Base-by-base conservation (phyloP, 495 filamentous ascomycete genomes). In the Lophiostoma macrostomum region DNA sequence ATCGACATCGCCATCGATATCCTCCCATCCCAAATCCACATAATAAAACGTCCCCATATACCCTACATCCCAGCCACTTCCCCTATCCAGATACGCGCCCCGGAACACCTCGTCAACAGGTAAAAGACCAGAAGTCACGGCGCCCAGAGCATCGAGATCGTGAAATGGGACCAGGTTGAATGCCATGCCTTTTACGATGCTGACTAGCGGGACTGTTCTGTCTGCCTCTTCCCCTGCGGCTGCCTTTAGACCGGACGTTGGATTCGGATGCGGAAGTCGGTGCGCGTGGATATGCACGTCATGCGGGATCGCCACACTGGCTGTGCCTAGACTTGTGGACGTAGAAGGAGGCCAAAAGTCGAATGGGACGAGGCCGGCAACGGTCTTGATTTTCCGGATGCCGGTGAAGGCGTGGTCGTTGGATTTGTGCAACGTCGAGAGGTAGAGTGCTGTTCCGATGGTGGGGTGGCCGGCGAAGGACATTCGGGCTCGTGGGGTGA, bases 381-480 rank as follows among this genome's bases (percentile, higher is more conserved):
- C 20, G 7, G 56, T 53, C 6, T 35, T 12, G 6, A 60, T 28
- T 14, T 25, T 24, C 34, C 31, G 47, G 28, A 51, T 22, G 11
- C 22, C 35, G 2, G 34, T 37, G n/a, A 46, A 42, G 18, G 16
- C 13, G 2, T 22, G 16, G 1, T 11, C 7, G 27, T 54, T n/a
- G n/a, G n/a, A n/a, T n/a, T n/a, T n/a, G n/a, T n/a, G n/a, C n/a
- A n/a, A 29, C 12, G 12, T 28, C 16, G 38, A 24, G 43, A 72
- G 69, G 64, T 83, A 79, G 39, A 75, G 75, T 2, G 82, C 79
- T 1, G 82, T 74, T 45, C 87, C 87, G 53, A 91, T 80, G 35
- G 84, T 89, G 0, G 87, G 87, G 65, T 91, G 87, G 7, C 87
- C 87, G 0, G 87, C 86, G 58, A 90, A 91, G 2, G 83, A 80